Evolutionary conservation across 768 basidiomycete species (phyloP), one percentile per base, ranked within the genome.

Genomic region (Termitomyces eurrhizus): DNA sequence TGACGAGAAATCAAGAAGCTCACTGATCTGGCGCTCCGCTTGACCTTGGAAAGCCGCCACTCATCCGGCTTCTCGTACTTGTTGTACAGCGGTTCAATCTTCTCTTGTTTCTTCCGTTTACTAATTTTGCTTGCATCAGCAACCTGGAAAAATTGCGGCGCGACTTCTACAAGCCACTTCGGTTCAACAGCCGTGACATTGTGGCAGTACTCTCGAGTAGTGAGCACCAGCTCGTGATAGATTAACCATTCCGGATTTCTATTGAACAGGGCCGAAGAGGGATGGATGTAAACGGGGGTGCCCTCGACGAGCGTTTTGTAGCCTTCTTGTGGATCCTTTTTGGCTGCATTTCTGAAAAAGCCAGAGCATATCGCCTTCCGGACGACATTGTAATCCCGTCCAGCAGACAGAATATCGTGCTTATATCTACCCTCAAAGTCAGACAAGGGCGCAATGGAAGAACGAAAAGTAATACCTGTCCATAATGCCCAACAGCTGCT

Each of bases 221-320:
- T 98, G 64, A 98, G 79, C 56, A 98, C 89, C 67, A 99, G 73
- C 72, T 98, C 97, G 72, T 99, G 93, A 75, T 99, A 96, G 51
- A 95, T 87, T 44, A 92, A 77, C 93, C 95, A 97, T 74, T 98
- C 96, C 0, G 97, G 97, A 42, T 90, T 89, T 42, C 95, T 88
- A 70, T 99, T 98, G 83, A 98, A 99, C 21, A 99, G 79, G 6
- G 95, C 92, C 3, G 94, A 95, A 2, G 96, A 96, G 0, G 95
- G 97, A 75, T 99, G 97, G 57, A 99, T 94, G 74, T 96, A 98
- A 53, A 99, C 95, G 0, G 96, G 97, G n/a, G 97, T 98, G 37
- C 94, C 94, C 74, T 97, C 95, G 3, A 94, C 92, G 12, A 96
- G 86, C 0, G 95, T 96, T 75, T 98, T 99, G 81, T 98, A 99